Base-by-base conservation (phyloP, 2,329 filamentous ascomycete genomes). In the Parastagonospora nodorum region DNA sequence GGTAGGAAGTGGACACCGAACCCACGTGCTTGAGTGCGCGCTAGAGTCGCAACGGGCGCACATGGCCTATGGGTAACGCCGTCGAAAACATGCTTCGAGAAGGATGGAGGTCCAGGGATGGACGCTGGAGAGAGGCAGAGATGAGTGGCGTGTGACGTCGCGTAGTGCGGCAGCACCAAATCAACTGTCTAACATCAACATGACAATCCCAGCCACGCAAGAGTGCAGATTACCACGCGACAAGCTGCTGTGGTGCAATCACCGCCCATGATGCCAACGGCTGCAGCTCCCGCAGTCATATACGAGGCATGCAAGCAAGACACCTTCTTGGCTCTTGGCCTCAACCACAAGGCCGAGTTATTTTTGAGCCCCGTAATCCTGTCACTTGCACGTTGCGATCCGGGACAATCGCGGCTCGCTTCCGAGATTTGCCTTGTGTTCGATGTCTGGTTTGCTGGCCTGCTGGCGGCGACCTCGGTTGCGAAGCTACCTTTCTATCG, bases 41-140 rank as follows among this genome's bases (percentile, higher is more conserved):
- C 38, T 55, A 48, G 45, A 47, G 47, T 42, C 27, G 29, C 43
- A 60, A 61, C 57, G 49, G 58, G 48, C 49, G 48, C 45, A 41
- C 46, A 35, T 41, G 53, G 51, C 48, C 45, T 48, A 53, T 61
- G 59, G 55, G 28, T 45, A 53, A 44, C 50, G 58, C 55, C 53
- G 56, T 42, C 30, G 48, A 51, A 55, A 57, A 56, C 45, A 48
- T 53, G 51, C 57, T 66, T 66, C 59, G 53, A 50, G 63, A 64
- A 66, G 55, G 41, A 45, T 29, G 19, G 27, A 11, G 14, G 7
- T 51, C 29, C 63, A 53, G 47, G 59, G 63, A 58, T 61, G 33
- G 55, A 51, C 55, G 59, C 48, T 60, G 61, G 39, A n/a, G 29
- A 55, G 29, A 29, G n/a, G 8, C 14, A 41, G 9, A 24, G 42